Conservation (phyloP, 2,329 filamentous ascomycete genomes). For the Pseudogymnoascus sp. region DNA sequence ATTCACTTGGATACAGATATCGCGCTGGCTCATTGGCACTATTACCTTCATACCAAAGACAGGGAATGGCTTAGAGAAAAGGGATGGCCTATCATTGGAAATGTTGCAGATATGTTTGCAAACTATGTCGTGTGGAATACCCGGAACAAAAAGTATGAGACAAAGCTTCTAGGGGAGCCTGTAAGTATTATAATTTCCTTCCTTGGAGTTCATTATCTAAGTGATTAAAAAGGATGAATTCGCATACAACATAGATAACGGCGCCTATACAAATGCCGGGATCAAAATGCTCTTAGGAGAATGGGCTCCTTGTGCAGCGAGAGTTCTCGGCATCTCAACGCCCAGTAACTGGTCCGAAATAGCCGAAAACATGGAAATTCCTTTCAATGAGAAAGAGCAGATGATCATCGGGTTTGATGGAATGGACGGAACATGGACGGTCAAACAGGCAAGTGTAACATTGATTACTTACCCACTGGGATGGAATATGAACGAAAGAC, state of each 20-base stretch:
- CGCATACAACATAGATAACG: too few species aligned
- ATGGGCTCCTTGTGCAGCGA: neutral
- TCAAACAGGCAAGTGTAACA: constrained; percentile 19
- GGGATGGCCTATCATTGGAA: constrained; percentile 14
- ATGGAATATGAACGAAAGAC: neutral
- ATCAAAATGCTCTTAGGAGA: neutral
- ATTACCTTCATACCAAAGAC: constrained; percentile 10
- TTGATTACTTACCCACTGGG: constrained; percentile 13
- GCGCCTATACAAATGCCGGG: too few species aligned
- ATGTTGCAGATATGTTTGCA: constrained; percentile 11
- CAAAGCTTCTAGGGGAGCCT: too few species aligned
- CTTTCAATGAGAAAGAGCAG: neutral
- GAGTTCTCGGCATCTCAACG: neutral
- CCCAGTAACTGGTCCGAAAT: neutral
- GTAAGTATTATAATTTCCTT: too few species aligned
- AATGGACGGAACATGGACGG: constrained; percentile 13
- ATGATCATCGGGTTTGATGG: constrained; percentile 13
- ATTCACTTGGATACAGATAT: constrained; percentile 19
- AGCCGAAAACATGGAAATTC: neutral
- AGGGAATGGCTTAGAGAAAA: constrained; percentile 12
- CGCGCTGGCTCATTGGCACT: constrained; percentile 8
- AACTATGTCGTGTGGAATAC: neutral
- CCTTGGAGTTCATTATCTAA: too few species aligned
- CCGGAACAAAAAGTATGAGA: too few species aligned
- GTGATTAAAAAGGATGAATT: too few species aligned